Percentiles rank a stretch among this genome's conserved stretches.
Evolutionary conservation across 129 eudicot genomes (phyloP).

Genomic region (Erigeron canadensis): DNA sequence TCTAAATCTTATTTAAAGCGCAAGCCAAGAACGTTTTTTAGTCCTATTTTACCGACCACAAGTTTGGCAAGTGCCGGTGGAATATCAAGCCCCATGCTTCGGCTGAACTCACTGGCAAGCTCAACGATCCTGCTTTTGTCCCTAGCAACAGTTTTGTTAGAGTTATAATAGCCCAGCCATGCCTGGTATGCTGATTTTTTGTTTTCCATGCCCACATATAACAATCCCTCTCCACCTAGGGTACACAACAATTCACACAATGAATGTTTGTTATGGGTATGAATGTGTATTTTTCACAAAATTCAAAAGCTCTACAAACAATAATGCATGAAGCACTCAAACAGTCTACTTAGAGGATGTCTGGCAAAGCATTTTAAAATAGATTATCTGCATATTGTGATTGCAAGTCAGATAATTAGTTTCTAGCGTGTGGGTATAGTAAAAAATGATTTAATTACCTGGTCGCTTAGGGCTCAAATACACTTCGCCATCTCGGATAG

Average conservation of each 20-base stretch:
- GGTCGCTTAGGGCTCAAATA: no score
- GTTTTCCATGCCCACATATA: slow-evolving; percentile 79
- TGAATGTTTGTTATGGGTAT: background rate
- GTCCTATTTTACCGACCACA: slow-evolving; percentile 89
- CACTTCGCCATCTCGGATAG: no score
- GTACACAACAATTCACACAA: slow-evolving; percentile 13
- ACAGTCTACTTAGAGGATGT: no score
- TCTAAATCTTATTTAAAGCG: slow-evolving; percentile 50
- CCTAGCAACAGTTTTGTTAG: slow-evolving; percentile 59
- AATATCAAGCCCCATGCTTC: slow-evolving; percentile 82
- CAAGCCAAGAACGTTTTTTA: slow-evolving; percentile 83
- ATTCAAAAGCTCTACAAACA: background rate
- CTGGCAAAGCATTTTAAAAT: no score
- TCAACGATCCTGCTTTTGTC: slow-evolving; percentile 80
- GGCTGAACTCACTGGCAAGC: slow-evolving; percentile 90
- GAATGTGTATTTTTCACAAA: background rate
- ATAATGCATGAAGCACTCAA: no score
- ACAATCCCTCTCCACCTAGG: slow-evolving; percentile 73
- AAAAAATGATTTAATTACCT: no score
- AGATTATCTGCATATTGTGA: no score
- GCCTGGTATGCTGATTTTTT: slow-evolving; percentile 97
- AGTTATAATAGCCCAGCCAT: slow-evolving; percentile 98
- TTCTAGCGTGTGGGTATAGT: no score
- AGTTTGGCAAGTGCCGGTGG: slow-evolving; percentile 83
- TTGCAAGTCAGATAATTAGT: no score